phyloP scores from a whole-genome alignment of 129 eudicot species.

The Sambucus nigra region DNA sequence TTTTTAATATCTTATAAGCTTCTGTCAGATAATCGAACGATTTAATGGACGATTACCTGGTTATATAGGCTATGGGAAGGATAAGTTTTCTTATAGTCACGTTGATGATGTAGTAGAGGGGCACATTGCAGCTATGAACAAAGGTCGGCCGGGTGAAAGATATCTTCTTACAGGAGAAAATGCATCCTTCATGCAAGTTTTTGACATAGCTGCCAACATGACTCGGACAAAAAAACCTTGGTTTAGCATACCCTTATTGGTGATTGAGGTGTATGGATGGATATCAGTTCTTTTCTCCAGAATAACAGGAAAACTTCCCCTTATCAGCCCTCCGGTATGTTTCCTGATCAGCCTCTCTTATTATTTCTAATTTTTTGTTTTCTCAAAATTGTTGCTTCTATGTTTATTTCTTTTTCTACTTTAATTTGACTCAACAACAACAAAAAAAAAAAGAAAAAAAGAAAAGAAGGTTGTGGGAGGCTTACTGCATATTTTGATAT shows the following conservation, averaged over 20 bases:
- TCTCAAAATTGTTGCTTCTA: neutral
- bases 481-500: too few relatives aligned
- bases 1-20: neutral
- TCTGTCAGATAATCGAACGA: conserved; percentile 71
- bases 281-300: conserved; percentile 47
- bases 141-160: conserved; percentile 75
- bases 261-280: conserved; percentile 73
- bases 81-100: conserved; percentile 66
- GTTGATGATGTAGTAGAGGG: conserved; percentile 92
- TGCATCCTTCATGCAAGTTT: conserved; percentile 73
- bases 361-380: conserved; percentile 5
- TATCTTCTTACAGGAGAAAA: conserved; percentile 94
- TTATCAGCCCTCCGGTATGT: conserved; percentile 89
- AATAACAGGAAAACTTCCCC: conserved; percentile 73
- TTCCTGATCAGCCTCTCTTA: conserved; percentile 2
- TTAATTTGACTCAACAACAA: neutral
- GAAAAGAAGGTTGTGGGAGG: too few relatives aligned
- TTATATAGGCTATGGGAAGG: conserved; percentile 59
- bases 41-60: conserved; percentile 83
- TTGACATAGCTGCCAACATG: conserved; percentile 61
- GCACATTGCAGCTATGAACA: conserved; percentile 61
- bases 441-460: neutral
- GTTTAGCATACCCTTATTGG: conserved; percentile 47
- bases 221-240: conserved; percentile 59
- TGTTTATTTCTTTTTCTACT: neutral